Conservation (phyloP, 2,329 filamentous ascomycete genomes). For the Albophoma yamanashiensis region DNA sequence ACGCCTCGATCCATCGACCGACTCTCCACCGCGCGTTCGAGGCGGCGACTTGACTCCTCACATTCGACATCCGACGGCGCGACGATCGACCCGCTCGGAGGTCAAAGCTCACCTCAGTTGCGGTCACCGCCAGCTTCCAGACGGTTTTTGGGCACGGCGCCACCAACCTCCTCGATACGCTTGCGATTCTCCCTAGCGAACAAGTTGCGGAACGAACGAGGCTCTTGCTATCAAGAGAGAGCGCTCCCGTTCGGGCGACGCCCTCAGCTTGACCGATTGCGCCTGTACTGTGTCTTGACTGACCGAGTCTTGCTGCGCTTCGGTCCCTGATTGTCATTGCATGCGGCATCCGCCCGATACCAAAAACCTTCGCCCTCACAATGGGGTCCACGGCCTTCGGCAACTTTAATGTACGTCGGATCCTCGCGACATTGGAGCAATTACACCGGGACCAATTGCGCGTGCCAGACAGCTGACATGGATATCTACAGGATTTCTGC, state of each 20-base stretch:
- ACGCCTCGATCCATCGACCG: background rate
- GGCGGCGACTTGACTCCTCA: background rate
- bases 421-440: background rate
- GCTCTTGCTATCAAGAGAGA: background rate
- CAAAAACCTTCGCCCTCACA: constrained; percentile 17
- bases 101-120: background rate
- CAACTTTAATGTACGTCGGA: constrained; percentile 44
- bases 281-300: background rate
- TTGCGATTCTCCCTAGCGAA: background rate
- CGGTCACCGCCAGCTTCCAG: background rate
- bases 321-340: background rate
- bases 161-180: background rate
- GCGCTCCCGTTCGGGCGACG: background rate
- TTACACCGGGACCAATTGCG: background rate
- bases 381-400: constrained; percentile 54
- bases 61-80: background rate
- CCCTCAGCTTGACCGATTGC: background rate
- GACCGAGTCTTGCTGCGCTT: background rate
- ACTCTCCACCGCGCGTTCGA: background rate
- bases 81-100: background rate
- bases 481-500: constrained; percentile 58
- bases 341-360: background rate
- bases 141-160: background rate
- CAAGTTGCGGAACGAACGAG: background rate
- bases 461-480: constrained; percentile 11